Evolutionary conservation across 2,329 filamentous ascomycete genomes (phyloP).

Genomic region (Albophoma yamanashiensis): DNA sequence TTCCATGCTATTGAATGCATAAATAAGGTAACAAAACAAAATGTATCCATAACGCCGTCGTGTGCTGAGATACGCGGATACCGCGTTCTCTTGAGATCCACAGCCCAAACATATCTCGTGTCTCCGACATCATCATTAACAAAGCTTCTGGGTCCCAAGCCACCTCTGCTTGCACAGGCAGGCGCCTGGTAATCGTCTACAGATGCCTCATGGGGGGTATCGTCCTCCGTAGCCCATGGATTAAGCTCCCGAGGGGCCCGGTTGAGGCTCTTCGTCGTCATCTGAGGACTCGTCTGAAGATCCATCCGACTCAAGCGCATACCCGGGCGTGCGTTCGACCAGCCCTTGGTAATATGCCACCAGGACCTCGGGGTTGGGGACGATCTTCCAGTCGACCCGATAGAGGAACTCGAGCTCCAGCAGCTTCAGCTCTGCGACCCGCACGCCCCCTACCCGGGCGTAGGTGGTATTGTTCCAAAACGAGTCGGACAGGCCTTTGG

Average conservation of each 20-base stretch:
- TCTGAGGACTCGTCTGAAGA: conserved; percentile 18
- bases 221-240: background rate
- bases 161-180: background rate
- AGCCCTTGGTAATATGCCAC: conserved; percentile 88
- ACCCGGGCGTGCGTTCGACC: conserved; percentile 55
- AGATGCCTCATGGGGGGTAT: conserved; percentile 3
- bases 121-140: background rate
- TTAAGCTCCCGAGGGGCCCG: background rate
- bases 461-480: conserved; percentile 99
- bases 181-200: background rate
- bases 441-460: conserved; percentile 85
- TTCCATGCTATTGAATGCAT: background rate
- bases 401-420: conserved; percentile 90
- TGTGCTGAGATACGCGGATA: background rate
- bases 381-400: conserved; percentile 90
- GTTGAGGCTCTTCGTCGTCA: conserved; percentile 20
- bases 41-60: background rate
- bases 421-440: conserved; percentile 77
- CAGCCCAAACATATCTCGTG: background rate
- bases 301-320: conserved; percentile 34
- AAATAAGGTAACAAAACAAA: background rate
- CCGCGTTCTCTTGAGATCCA: background rate
- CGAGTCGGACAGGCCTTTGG: conserved; percentile 89
- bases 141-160: background rate
- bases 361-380: conserved; percentile 86